These are phyloP conservation scores for Sclerotinia glacialis DNA, from an alignment of 2,329 filamentous ascomycete species.

Conservation along the genomic window DNA sequence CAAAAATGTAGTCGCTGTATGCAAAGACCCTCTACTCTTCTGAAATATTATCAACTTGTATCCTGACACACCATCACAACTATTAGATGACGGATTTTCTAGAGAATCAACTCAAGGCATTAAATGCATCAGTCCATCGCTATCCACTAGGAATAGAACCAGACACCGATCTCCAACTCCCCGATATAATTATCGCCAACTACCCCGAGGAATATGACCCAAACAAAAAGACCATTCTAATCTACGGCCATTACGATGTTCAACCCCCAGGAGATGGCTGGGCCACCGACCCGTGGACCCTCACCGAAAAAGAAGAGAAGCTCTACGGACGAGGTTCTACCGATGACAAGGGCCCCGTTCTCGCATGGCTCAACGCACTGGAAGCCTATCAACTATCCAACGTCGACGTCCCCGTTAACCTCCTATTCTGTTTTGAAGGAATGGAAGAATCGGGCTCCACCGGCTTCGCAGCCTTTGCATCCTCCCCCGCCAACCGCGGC, in stretches of 20 bases:
- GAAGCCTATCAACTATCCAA: conserved; percentile 4
- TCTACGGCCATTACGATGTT: conserved; percentile 22
- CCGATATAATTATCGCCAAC: conserved; percentile 4
- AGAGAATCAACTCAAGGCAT: not conserved
- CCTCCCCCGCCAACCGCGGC: not conserved
- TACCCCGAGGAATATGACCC: not conserved
- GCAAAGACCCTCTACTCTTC: not conserved
- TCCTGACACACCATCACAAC: not conserved
- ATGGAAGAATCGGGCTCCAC: conserved; percentile 18
- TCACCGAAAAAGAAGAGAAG: conserved; percentile 7
- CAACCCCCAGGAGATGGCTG: conserved; percentile 11
- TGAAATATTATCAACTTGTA: not conserved
- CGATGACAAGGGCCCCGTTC: conserved; percentile 17
- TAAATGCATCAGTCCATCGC: not conserved
- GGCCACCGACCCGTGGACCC: conserved; percentile 6
- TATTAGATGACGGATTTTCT: conserved; percentile 10
- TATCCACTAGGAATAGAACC: not conserved
- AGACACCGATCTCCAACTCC: not conserved
- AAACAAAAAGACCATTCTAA: conserved; percentile 12
- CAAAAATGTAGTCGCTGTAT: not conserved
- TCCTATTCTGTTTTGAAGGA: conserved; percentile 20
- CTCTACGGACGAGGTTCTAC: conserved; percentile 13
- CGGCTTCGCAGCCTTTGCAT: not conserved
- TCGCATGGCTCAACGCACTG: conserved; percentile 18
- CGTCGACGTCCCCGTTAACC: conserved; percentile 7